Conservation (phyloP, 139 green algal species). For the Zygnema cylindricum region DNA sequence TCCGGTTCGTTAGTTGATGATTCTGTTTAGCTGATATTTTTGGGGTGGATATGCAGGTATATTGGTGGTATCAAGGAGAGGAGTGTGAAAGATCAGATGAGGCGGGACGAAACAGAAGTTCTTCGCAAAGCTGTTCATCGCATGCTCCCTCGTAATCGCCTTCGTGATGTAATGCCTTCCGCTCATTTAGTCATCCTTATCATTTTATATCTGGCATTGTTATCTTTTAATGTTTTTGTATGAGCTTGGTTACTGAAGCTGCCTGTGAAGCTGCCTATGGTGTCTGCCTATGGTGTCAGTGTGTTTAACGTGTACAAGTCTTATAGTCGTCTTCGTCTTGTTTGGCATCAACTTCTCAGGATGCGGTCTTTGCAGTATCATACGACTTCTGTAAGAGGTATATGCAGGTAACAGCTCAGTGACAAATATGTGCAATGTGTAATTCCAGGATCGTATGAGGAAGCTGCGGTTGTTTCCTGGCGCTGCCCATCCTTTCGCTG, state of each 20-base stretch:
- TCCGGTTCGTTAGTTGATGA: too few species aligned
- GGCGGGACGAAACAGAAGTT: constrained; percentile 56
- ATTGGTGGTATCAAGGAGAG: constrained; percentile 66
- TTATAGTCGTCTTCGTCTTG: constrained; percentile 31
- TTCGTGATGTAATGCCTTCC: constrained; percentile 45
- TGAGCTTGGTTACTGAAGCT: too few species aligned
- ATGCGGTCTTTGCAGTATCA: too few species aligned
- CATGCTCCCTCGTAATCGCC: constrained; percentile 69
- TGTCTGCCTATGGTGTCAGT: too few species aligned
- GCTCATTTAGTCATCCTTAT: background rate
- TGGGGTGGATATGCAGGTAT: constrained; percentile 59
- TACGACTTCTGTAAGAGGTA: too few species aligned
- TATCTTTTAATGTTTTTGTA: too few species aligned
- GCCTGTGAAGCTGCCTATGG: too few species aligned
- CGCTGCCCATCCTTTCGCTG: constrained; percentile 63
- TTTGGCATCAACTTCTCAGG: too few species aligned
- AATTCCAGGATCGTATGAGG: constrained; percentile 56
- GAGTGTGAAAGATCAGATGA: constrained; percentile 59
- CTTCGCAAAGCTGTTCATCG: constrained; percentile 66
- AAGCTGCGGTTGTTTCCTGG: constrained; percentile 68
- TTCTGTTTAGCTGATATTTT: too few species aligned
- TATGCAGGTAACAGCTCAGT: too few species aligned
- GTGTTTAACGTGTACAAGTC: too few species aligned
- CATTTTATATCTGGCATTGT: constrained; percentile 12
- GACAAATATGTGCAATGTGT: too few species aligned